A percentile compares a stretch with the other conserved stretches of the same genome.
Conservation (phyloP, 2,329 filamentous ascomycete species). For the Colletotrichum sp. region DNA sequence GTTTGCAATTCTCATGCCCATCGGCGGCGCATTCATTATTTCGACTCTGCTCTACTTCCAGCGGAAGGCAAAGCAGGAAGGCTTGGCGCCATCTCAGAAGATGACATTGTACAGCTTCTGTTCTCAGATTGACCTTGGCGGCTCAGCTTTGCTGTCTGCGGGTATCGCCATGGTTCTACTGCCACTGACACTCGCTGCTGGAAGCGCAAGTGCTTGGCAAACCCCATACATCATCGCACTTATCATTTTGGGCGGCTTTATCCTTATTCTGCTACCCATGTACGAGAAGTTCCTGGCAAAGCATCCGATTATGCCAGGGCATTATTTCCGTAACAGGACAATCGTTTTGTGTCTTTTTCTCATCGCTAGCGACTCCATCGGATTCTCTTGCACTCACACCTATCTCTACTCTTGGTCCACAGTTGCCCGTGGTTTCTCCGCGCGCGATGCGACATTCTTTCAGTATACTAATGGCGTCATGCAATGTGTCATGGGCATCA, state of each 20-base stretch:
- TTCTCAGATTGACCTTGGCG: slow-evolving; percentile 43
- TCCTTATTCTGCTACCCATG: slow-evolving; percentile 48
- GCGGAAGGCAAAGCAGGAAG: slow-evolving; percentile 25
- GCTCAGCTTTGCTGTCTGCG: slow-evolving; percentile 45
- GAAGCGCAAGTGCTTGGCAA: slow-evolving; percentile 43
- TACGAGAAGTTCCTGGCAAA: slow-evolving; percentile 54
- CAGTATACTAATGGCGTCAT: slow-evolving; percentile 40
- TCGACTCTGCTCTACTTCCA: slow-evolving; percentile 24
- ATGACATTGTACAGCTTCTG: slow-evolving; percentile 25
- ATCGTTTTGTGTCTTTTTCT: slow-evolving; percentile 28
- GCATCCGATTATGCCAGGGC: slow-evolving; percentile 51
- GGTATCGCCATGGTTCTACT: slow-evolving; percentile 60
- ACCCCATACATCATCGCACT: slow-evolving; percentile 49
- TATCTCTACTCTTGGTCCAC: slow-evolving; percentile 49
- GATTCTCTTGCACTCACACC: slow-evolving; percentile 36
- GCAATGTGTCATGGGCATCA: slow-evolving; percentile 38
- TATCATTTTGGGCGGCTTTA: slow-evolving; percentile 55
- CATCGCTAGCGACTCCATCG: slow-evolving; percentile 29
- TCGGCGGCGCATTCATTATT: slow-evolving; percentile 32
- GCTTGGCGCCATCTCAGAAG: slow-evolving; percentile 4
- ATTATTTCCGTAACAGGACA: slow-evolving; percentile 35
- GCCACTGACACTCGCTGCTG: slow-evolving; percentile 57
- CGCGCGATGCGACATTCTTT: slow-evolving; percentile 33
- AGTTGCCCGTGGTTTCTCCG: slow-evolving; percentile 35
- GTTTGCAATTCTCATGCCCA: slow-evolving; percentile 62